Conservation (phyloP, 805 yeast species). For the Metschnikowia gruessii region DNA sequence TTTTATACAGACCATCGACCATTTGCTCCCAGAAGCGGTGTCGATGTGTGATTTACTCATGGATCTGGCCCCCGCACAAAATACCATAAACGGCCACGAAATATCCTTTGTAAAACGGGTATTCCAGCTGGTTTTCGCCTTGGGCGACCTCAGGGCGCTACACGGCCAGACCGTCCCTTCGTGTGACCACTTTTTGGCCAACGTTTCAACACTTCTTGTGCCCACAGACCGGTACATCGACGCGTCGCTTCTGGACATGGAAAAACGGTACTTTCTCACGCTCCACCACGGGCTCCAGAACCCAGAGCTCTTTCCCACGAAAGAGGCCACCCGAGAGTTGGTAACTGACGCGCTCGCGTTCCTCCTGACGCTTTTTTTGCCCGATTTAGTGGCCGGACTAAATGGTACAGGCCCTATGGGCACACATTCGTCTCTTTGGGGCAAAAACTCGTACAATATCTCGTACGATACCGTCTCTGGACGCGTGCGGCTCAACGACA, state of each 20-base stretch:
- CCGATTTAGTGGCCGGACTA: slow-evolving; percentile 28
- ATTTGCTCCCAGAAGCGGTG: slow-evolving; percentile 37
- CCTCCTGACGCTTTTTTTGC: slow-evolving; percentile 26
- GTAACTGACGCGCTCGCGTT: slow-evolving; percentile 27
- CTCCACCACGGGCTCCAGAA: slow-evolving; percentile 22
- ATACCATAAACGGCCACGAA: slow-evolving; percentile 20
- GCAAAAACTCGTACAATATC: slow-evolving; percentile 16
- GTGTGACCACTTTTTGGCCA: slow-evolving; percentile 30
- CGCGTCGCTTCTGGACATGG: slow-evolving; percentile 27
- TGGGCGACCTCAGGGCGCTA: neutral
- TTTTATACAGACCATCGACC: slow-evolving; percentile 61
- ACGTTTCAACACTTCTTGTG: slow-evolving; percentile 30
- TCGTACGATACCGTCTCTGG: slow-evolving; percentile 11
- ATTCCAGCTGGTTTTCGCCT: slow-evolving; percentile 27
- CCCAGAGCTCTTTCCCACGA: slow-evolving; percentile 23
- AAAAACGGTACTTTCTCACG: slow-evolving; percentile 29
- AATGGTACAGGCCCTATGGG: slow-evolving; percentile 26
- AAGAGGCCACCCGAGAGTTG: slow-evolving; percentile 33
- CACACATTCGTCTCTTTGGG: slow-evolving; percentile 11
- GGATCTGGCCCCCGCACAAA: neutral
- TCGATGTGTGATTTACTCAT: slow-evolving; percentile 37
- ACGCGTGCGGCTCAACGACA: slow-evolving; percentile 22
- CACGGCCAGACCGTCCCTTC: slow-evolving; percentile 16
- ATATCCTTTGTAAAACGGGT: slow-evolving; percentile 28
- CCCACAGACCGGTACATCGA: slow-evolving; percentile 33